Percentiles rank a stretch among this genome's conserved stretches.
Evolutionary conservation across 2,329 filamentous ascomycete species (phyloP).

Genomic region (Sclerotinia nivalis): DNA sequence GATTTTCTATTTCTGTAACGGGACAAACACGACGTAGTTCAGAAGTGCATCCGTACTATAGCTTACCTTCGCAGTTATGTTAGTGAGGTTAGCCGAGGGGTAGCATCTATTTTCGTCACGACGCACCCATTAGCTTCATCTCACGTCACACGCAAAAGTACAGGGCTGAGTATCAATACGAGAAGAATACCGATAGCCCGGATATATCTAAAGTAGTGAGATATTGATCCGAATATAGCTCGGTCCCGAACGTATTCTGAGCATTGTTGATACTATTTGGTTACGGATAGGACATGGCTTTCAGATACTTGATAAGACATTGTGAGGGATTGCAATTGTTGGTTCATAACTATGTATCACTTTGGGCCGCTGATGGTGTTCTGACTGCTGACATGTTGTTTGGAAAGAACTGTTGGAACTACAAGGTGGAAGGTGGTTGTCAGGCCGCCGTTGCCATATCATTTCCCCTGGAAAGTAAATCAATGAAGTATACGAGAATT

Average conservation of each 20-base stretch:
- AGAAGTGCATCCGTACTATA: too few species aligned
- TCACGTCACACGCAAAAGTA: background rate
- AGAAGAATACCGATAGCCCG: background rate
- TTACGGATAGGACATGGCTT: background rate
- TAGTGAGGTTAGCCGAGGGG: background rate
- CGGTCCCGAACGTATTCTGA: fast-evolving
- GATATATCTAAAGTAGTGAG: background rate
- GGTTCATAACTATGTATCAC: too few species aligned
- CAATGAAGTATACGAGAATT: background rate
- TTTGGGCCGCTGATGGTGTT: too few species aligned
- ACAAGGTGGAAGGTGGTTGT: background rate
- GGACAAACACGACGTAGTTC: background rate
- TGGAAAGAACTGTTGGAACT: too few species aligned
- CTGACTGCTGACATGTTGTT: background rate
- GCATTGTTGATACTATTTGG: background rate
- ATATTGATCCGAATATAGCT: background rate
- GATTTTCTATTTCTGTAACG: background rate
- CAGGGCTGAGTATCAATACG: background rate
- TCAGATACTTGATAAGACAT: background rate
- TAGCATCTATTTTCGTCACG: background rate
- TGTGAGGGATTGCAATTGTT: background rate
- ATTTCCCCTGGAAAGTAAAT: background rate
- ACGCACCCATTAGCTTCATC: background rate
- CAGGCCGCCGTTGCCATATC: too few species aligned
- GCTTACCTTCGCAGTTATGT: background rate